Percentiles rank a stretch among this genome's conserved stretches.
These are phyloP conservation scores for Picea abies DNA, from an alignment of 83 land plant species.

Conservation along the genomic window DNA sequence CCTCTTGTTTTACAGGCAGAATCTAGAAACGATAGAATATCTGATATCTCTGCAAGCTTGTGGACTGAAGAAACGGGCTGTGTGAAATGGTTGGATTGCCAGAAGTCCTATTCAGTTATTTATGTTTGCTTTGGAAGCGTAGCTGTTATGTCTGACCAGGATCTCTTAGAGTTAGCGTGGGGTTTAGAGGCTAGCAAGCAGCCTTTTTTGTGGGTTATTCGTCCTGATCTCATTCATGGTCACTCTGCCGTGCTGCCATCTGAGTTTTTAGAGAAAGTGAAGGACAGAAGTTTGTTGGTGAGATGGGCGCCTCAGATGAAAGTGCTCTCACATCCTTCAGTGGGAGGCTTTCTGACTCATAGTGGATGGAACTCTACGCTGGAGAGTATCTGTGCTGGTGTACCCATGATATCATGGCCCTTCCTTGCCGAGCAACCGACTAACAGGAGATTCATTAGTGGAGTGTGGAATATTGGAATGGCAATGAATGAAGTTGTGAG, in stretches of 20 bases:
- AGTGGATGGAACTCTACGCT: background rate
- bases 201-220: slow-evolving; percentile 42
- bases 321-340: background rate
- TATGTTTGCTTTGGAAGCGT: slow-evolving; percentile 18
- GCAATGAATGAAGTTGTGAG: background rate
- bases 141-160: slow-evolving; percentile 8
- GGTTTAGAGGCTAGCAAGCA: slow-evolving; percentile 15
- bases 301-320: no score
- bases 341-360: background rate
- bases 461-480: background rate
- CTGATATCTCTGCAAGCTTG: no score
- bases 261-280: slow-evolving; percentile 7
- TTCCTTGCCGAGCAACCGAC: background rate
- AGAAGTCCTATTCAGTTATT: no score
- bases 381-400: background rate
- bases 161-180: slow-evolving; percentile 34
- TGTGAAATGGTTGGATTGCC: no score
- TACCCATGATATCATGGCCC: background rate
- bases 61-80: no score
- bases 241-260: background rate
- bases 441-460: background rate
- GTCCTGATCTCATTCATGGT: background rate
- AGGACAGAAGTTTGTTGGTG: slow-evolving; percentile 15
- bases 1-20: no score
- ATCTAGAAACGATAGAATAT: no score